These are phyloP conservation scores for Botrytis galanthina DNA, from an alignment of 2,329 filamentous ascomycete species.

Conservation along the genomic window DNA sequence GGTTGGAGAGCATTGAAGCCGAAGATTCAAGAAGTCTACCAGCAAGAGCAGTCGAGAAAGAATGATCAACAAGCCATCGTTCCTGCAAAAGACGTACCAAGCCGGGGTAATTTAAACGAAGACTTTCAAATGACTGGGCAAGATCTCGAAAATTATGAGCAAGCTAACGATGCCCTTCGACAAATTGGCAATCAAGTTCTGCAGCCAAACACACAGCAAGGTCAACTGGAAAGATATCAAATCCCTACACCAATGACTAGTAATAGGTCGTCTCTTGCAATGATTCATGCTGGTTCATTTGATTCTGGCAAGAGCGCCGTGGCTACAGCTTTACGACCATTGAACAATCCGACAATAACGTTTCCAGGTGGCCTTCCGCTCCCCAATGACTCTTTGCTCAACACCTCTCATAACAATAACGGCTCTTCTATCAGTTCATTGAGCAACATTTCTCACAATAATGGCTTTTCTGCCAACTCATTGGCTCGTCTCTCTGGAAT, in stretches of 20 bases:
- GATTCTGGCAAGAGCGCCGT: background rate
- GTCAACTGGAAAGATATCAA: background rate
- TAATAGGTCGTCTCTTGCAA: slow-evolving; percentile 2
- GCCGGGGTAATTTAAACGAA: background rate
- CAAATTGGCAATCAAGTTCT: background rate
- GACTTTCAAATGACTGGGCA: background rate
- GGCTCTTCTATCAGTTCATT: background rate
- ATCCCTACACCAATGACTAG: background rate
- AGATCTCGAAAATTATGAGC: background rate
- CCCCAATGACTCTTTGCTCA: background rate
- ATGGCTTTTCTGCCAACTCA: background rate
- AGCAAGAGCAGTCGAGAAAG: slow-evolving; percentile 11
- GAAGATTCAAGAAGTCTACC: slow-evolving; percentile 36
- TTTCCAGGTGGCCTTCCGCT: background rate
- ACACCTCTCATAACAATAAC: background rate
- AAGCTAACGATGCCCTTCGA: background rate
- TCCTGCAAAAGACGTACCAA: background rate
- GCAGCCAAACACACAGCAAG: background rate
- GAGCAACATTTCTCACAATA: background rate
- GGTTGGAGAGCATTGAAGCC: slow-evolving; percentile 37
- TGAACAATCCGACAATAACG: background rate
- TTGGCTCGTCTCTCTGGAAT: background rate
- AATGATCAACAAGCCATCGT: background rate
- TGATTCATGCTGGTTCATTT: background rate
- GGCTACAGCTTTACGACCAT: background rate